phyloP scores from a whole-genome alignment of 1,139 yeast species.

The Saccharomycopsis hybrid region DNA sequence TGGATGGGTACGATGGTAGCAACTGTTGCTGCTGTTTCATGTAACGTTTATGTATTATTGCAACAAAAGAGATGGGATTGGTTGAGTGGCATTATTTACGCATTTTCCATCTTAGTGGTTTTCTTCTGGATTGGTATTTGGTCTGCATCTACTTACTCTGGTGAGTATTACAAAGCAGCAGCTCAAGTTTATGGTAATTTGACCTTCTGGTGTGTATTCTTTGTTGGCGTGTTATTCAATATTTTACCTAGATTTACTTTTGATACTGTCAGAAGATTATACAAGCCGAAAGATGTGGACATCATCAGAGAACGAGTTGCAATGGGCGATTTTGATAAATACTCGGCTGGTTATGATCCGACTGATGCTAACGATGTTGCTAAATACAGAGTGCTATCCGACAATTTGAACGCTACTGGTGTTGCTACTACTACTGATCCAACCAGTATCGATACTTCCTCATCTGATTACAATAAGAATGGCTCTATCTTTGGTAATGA shows the following conservation, averaged over 20 bases:
- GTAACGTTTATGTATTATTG: slow-evolving; percentile 47
- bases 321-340: slow-evolving; percentile 41
- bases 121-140: slow-evolving; percentile 60
- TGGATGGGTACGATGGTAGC: slow-evolving; percentile 49
- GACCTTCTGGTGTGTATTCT: slow-evolving; percentile 45
- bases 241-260: slow-evolving; percentile 47
- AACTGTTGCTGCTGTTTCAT: slow-evolving; percentile 44
- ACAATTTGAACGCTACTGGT: no score
- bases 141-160: slow-evolving; percentile 38
- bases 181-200: slow-evolving; percentile 47
- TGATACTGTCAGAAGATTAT: slow-evolving; percentile 42
- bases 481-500: background rate
- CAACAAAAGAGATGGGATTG: slow-evolving; percentile 61
- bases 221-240: slow-evolving; percentile 42
- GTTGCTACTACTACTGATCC: slow-evolving; percentile 21
- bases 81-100: slow-evolving; percentile 43
- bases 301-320: slow-evolving; percentile 46
- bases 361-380: slow-evolving; percentile 34
- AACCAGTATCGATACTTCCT: background rate
- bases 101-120: slow-evolving; percentile 45
- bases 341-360: slow-evolving; percentile 54
- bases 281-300: slow-evolving; percentile 48
- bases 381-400: slow-evolving; percentile 22
- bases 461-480: background rate
- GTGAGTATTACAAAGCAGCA: slow-evolving; percentile 52